phyloP scores from a whole-genome alignment of 768 basidiomycete genomes.

The Macrolepiota dolichaula region DNA sequence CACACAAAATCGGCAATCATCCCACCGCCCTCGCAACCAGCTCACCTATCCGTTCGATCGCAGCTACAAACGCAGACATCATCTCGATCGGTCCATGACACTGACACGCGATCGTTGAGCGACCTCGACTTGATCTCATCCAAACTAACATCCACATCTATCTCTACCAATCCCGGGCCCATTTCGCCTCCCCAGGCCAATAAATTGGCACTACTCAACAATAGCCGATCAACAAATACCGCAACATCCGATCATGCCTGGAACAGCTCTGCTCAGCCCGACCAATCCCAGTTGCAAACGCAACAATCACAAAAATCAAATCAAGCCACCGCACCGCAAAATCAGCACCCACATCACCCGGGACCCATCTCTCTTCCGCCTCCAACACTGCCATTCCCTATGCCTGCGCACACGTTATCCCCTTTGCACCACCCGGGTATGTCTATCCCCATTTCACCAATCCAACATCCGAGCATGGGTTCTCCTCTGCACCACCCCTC shows the following conservation, averaged over 20 bases:
- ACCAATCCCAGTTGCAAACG: slow-evolving; percentile 5
- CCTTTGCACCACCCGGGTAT: slow-evolving; percentile 27
- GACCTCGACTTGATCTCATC: slow-evolving; percentile 11
- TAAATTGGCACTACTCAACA: not conserved
- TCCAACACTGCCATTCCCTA: slow-evolving; percentile 32
- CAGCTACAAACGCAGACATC: slow-evolving; percentile 12
- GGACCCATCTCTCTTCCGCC: slow-evolving; percentile 71
- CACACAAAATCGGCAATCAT: slow-evolving; percentile 3
- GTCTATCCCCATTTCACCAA: slow-evolving; percentile 31
- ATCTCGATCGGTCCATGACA: not conserved
- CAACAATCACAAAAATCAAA: slow-evolving; percentile 13
- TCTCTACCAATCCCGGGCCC: not conserved
- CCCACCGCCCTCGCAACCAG: slow-evolving; percentile 1
- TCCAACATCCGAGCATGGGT: slow-evolving; percentile 33
- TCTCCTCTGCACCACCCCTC: slow-evolving; percentile 22
- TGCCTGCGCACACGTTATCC: slow-evolving; percentile 20
- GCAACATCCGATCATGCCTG: not conserved
- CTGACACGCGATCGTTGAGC: not conserved
- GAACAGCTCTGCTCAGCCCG: not conserved
- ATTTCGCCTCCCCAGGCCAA: not conserved
- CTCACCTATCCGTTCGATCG: slow-evolving; percentile 1
- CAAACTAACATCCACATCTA: not conserved
- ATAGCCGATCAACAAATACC: not conserved
- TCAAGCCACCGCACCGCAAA: slow-evolving; percentile 10
- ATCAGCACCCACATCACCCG: slow-evolving; percentile 47